Base-by-base conservation (phyloP, 1,139 yeast species). In the Suhomyces kunorum region DNA sequence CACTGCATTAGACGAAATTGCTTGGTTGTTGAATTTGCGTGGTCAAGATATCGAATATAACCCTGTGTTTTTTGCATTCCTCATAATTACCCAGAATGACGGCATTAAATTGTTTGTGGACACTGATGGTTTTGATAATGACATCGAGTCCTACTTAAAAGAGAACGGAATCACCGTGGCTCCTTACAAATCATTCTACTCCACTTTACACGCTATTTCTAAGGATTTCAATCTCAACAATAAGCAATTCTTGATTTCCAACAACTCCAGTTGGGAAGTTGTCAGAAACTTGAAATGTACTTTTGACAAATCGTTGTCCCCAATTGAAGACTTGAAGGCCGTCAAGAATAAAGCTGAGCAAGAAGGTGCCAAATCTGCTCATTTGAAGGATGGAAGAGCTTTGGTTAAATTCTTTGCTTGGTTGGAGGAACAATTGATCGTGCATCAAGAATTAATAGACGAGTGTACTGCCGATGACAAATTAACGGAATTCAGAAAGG, bases 21-120 rank as follows among this genome's bases (percentile, higher is more conserved):
- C 97, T 7, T 90, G 97, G 98, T 66, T 89, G 42, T 76, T 89
- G 58, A 92, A 92, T 56, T 70, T 92, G 49, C 77, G 98, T 53
- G 98, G 98, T 14, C 70, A 66, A 45, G 95, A 87, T 59, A 87
- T 92, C 48, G 85, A 81, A 28, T 94, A 71, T 64, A 92, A 90
- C 58, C 98, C 99, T 2, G 92, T 94, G 12, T 94, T 94, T 61
- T 89, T 79, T 66, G 74, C 94, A 34, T 92, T 87, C 58, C 72
- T 88, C 44, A 69, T 88, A 13, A 68, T 89, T 14, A 74, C 78
- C 15, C 74, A 69, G 17, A 66, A 68, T 13, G 54, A 55, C 15
- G 68, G 72, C 13, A 76, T 81, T 12, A 61, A 66, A 3, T 68
- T 92, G 36, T 94, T 83, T 60, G 70, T 81, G n/a, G 81, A 84